Evolutionary conservation across 768 basidiomycete species (phyloP), one percentile per base, ranked within the genome.

Genomic region (Boletus rubropictus): DNA sequence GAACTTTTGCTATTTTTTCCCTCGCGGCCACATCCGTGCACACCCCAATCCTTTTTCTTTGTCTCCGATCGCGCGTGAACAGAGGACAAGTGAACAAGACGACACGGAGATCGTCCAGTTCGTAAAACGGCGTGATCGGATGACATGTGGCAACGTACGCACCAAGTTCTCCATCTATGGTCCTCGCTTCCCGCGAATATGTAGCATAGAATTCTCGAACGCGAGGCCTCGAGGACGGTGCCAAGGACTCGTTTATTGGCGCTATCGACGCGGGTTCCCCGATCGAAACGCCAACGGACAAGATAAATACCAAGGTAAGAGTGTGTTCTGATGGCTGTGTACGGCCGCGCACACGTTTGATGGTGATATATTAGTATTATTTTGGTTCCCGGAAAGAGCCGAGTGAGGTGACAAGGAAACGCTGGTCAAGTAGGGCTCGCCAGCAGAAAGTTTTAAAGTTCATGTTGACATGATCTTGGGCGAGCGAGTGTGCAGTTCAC

Each of bases 171-270:
- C 22, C 21, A n/a, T 35, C 37, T 27, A 39, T 15, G 37, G 32
- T 12, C 17, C 5, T 15, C 33, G 44, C 42, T 44, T 56, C 56
- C 55, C 56, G 55, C 56, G 56, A 56, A 44, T 58, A 54, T 56
- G 21, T 28, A 39, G 22, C 17, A 35, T 42, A 31, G 14, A 9
- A 17, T 42, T n/a, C 22, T 24, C 37, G 37, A 37, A 18, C 27
- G 42, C 50, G 50, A 52, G 36, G 17, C 34, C 39, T 52, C 50
- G 47, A 46, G 38, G 35, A 32, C 8, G 33, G 32, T 39, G 28
- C 32, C 51, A 53, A 39, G 48, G 46, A 44, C 29, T 45, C 31
- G 38, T 43, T 27, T 37, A 42, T 44, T 18, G 27, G 6, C 8
- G 7, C 20, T 31, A n/a, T 22, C 36, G 21, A 33, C 27, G 29